Evolutionary conservation across 352 stramenopile species (phyloP).

Genomic region (Peronospora farinosa): DNA sequence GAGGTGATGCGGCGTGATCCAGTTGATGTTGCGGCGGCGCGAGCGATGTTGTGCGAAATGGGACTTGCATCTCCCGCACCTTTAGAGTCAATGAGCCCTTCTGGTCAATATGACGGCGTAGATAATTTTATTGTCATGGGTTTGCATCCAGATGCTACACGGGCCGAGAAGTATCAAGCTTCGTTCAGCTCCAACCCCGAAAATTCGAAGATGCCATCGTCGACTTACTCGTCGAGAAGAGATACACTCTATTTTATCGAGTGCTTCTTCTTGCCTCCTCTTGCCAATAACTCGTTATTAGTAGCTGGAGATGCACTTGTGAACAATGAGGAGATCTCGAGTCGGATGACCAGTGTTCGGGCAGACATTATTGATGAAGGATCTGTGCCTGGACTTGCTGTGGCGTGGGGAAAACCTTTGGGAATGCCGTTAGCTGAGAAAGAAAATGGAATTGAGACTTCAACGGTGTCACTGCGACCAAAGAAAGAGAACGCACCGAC

Average conservation of each 20-base stretch:
- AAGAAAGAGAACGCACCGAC: constrained; percentile 8
- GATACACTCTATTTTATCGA: constrained; percentile 49
- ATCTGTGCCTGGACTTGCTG: constrained; percentile 39
- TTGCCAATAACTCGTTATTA: constrained; percentile 29
- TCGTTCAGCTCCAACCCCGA: constrained; percentile 16
- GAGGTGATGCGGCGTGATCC: constrained; percentile 36
- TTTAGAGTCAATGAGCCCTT: constrained; percentile 7
- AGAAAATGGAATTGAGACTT: constrained; percentile 5
- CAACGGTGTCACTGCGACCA: constrained; percentile 9
- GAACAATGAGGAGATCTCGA: constrained; percentile 25
- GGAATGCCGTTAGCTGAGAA: constrained; percentile 68
- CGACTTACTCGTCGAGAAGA: constrained; percentile 28
- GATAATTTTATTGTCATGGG: constrained; percentile 8
- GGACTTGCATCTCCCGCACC: constrained; percentile 9
- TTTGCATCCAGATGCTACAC: constrained; percentile 9
- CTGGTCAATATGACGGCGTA: constrained; percentile 13
- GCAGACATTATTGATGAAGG: constrained; percentile 7
- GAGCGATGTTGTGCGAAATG: constrained; percentile 27
- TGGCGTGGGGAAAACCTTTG: constrained; percentile 51
- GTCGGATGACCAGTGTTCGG: constrained; percentile 14
- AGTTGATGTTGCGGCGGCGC: constrained; percentile 31
- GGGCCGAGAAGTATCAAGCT: constrained; percentile 9
- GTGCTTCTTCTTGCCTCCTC: constrained; percentile 42
- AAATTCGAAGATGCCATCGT: constrained; percentile 20
- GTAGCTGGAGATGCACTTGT: constrained; percentile 30